Base-by-base conservation (phyloP, 345 rosid genomes). In the Syzygium oleosum region DNA sequence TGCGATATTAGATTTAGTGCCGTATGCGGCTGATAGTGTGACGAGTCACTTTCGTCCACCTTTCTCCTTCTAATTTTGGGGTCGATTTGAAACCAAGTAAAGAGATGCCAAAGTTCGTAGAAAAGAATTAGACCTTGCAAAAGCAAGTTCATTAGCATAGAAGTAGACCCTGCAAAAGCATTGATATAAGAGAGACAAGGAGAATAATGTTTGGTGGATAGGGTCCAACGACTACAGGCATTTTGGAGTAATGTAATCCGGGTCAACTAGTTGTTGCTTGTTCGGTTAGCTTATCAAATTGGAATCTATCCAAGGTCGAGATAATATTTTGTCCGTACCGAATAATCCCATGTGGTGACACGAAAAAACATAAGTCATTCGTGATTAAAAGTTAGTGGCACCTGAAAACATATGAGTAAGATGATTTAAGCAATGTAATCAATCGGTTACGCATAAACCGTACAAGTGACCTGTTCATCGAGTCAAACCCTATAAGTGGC, bases 191-290 rank as follows among this genome's bases (percentile, higher is more conserved):
- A 41, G 54, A 54, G n/a, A 84, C 27, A 80, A 12, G 68, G 25
- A 59, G 87, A 85, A 51, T 79, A 46, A 55, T 23, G 84, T 88
- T 89, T 23, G 92, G 88, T 89, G 89, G 84, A 89, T 90, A 88
- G 51, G 86, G 88, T 86, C 87, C 89, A 92, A 78, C 91, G 21
- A 89, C 89, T 84, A 63, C 84, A 88, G 84, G 63, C 80, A 10
- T 85, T 86, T 87, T 73, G 34, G 53, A 77, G 68, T 83, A 85
- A 73, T 65, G 11, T 49, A 78, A 65, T 61, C 52, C 34, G 12
- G 46, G 89, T 51, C 86, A 31, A 85, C 52, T 11, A 19, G 31
- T 55, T 43, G 52, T 22, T 85, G 51, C 73, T 43, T 58, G 9
- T 59, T 51, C 7, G 43, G 16, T 84, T 84, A 51, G 58, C 63